Conservation (phyloP, 2,329 filamentous ascomycete genomes). For the Ceratocystis albifundus region DNA sequence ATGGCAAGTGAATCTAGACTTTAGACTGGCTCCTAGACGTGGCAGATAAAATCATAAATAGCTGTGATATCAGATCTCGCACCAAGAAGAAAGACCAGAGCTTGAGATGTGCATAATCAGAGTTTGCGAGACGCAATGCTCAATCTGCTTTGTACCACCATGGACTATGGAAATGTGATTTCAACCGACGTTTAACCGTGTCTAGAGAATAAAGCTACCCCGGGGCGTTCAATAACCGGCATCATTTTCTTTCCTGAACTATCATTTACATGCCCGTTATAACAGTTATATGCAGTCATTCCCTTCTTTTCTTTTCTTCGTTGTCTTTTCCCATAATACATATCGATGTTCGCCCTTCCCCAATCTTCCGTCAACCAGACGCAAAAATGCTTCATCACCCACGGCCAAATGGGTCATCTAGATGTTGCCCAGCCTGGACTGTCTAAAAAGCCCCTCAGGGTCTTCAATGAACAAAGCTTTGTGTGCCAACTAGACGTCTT, state of each 20-base stretch:
- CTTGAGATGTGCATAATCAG: not conserved
- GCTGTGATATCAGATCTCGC: not conserved
- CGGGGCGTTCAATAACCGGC: not conserved
- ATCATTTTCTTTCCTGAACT: not conserved
- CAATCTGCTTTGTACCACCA: not conserved
- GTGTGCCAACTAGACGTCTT: constrained; percentile 62
- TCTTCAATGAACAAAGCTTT: constrained; percentile 53
- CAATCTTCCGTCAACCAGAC: constrained; percentile 40
- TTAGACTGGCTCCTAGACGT: not conserved
- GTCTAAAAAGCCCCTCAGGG: constrained; percentile 63
- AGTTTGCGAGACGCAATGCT: not conserved
- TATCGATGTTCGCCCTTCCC: constrained; percentile 37
- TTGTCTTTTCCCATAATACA: not conserved
- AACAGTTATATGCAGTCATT: too few relatives aligned
- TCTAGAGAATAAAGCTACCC: not conserved
- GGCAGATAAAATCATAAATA: not conserved
- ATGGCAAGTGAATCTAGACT: too few relatives aligned
- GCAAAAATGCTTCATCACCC: constrained; percentile 63
- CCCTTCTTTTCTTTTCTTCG: not conserved
- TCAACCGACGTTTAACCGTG: not conserved
- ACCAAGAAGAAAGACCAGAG: too few relatives aligned
- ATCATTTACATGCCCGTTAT: not conserved
- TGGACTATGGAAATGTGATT: too few relatives aligned
- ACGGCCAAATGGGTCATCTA: constrained; percentile 56
- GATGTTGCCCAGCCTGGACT: constrained; percentile 57